Evolutionary conservation across 225 moss, liverwort and hornwort species (phyloP), one percentile per base, ranked within the genome.

Genomic region (Lunularia cruciata): DNA sequence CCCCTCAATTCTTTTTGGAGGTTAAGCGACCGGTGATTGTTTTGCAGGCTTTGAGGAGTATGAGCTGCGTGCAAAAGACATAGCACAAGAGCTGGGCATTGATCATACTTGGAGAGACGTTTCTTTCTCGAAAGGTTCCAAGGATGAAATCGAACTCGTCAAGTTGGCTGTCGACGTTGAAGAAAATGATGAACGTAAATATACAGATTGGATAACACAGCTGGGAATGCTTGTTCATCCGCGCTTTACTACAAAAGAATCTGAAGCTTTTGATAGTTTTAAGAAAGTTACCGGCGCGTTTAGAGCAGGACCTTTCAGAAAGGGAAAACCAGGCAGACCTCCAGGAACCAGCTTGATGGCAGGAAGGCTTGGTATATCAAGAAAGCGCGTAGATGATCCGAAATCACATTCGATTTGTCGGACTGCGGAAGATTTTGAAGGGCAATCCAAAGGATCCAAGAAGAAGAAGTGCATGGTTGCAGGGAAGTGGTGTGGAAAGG

Each of bases 121-220:
- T 62, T 80, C 86, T 12, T 89, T 90, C 43, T 72, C 84, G 61
- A 68, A 78, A 73, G 89, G 84, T 61, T 73, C 79, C 63, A 75
- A 77, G 39, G 84, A 84, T 47, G 95, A 92, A 68, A 68, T 79
- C 32, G 75, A 77, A 64, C 77, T 88, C 9, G 89, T 95, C 63
- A 83, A 67, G 57, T 83, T 85, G 66, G 92, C 95, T n/a, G 77
- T 88, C 33, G 77, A 83, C 75, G 86, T 86, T 66, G 89, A 92
- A 61, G 89, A 95, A 47, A 85, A 86, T 40, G 80, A 77, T 37
- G 73, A 73, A 38, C 81, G 81, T 42, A 80, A 81, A 62, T 86
- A 78, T 60, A 85, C 71, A 54, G 95, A 95, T 73, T 95, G 95
- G 95, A 85, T 95, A 67, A 83, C 69, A 18, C 95, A 89, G 72